A percentile compares a stretch with the other conserved stretches of the same genome.
These are phyloP conservation scores for Aspergillus sclerotiicarbonarius DNA, from an alignment of 495 filamentous ascomycete genomes.

Conservation along the genomic window DNA sequence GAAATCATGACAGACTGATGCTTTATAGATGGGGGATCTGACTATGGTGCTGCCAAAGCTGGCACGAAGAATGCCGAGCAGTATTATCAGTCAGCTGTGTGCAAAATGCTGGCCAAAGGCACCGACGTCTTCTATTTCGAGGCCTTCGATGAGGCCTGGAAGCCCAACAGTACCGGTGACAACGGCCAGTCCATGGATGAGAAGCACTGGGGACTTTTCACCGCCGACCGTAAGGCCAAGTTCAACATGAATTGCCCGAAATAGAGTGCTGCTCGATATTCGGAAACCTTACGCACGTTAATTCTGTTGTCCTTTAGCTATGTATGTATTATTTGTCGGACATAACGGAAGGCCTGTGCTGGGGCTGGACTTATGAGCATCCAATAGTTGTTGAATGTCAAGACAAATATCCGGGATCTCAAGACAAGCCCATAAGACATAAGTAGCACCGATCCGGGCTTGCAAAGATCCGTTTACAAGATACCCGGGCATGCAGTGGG, in stretches of 20 bases:
- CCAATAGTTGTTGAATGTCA: neutral
- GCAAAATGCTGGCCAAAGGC: constrained; percentile 68
- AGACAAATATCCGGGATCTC: neutral
- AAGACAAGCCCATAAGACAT: too few species aligned
- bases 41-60: constrained; percentile 64
- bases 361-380: neutral
- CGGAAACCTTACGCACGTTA: neutral
- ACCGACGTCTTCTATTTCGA: constrained; percentile 81
- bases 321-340: constrained; percentile 17
- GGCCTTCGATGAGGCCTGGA: constrained; percentile 80
- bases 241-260: constrained; percentile 43
- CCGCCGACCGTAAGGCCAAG: constrained; percentile 59
- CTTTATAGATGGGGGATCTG: constrained; percentile 51
- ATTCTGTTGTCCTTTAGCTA: constrained; percentile 5
- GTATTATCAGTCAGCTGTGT: constrained; percentile 69
- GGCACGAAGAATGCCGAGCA: constrained; percentile 56
- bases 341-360: neutral
- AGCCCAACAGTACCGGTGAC: constrained; percentile 67
- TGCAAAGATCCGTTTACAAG: too few species aligned
- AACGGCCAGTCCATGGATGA: constrained; percentile 66
- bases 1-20: constrained; percentile 6
- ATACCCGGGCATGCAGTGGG: too few species aligned
- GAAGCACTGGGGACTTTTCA: constrained; percentile 77
- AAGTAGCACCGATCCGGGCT: too few species aligned
- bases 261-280: neutral